These are phyloP conservation scores for Macroventuria anomochaeta DNA, from an alignment of 2,329 filamentous ascomycete species.

Conservation along the genomic window DNA sequence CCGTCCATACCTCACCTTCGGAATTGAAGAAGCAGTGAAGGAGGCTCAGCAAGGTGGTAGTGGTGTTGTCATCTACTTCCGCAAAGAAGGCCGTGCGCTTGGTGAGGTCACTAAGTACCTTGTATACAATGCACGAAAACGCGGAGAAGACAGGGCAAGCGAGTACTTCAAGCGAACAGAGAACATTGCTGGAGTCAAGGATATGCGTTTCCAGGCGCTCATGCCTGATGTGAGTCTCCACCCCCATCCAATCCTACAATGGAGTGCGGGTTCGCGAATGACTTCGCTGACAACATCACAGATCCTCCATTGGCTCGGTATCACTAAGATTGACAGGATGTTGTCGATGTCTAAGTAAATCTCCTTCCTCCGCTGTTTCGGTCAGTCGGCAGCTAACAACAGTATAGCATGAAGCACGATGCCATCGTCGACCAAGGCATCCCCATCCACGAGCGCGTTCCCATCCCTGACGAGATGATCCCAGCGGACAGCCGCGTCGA, in stretches of 20 bases:
- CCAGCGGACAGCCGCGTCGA: slow-evolving; percentile 95
- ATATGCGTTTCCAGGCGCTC: slow-evolving; percentile 96
- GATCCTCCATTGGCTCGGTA: slow-evolving; percentile 96
- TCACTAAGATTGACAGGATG: slow-evolving; percentile 98
- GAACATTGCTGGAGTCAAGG: slow-evolving; percentile 94
- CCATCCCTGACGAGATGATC: slow-evolving; percentile 92
- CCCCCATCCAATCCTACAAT: not conserved
- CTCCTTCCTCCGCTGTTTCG: not conserved
- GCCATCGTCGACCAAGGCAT: slow-evolving; percentile 86
- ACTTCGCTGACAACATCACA: slow-evolving; percentile 13
- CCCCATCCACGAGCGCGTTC: slow-evolving; percentile 86
- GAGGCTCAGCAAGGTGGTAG: slow-evolving; percentile 93
- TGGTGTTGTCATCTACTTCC: slow-evolving; percentile 97
- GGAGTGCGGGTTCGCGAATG: too few relatives aligned
- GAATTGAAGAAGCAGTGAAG: slow-evolving; percentile 96
- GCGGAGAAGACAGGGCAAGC: slow-evolving; percentile 77
- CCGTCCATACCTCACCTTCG: slow-evolving; percentile 92
- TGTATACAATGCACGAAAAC: slow-evolving; percentile 81
- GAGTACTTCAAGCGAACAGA: slow-evolving; percentile 98
- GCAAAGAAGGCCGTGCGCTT: slow-evolving; percentile 92
- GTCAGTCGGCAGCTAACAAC: slow-evolving; percentile 10
- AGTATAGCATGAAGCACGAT: slow-evolving; percentile 81
- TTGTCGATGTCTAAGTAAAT: slow-evolving; percentile 94
- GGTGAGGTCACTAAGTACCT: slow-evolving; percentile 92
- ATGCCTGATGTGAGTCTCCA: slow-evolving; percentile 76